Evolutionary conservation across 768 basidiomycete species (phyloP), one percentile per base, ranked within the genome.

Genomic region (Lanmaoa pseudosensibilis): DNA sequence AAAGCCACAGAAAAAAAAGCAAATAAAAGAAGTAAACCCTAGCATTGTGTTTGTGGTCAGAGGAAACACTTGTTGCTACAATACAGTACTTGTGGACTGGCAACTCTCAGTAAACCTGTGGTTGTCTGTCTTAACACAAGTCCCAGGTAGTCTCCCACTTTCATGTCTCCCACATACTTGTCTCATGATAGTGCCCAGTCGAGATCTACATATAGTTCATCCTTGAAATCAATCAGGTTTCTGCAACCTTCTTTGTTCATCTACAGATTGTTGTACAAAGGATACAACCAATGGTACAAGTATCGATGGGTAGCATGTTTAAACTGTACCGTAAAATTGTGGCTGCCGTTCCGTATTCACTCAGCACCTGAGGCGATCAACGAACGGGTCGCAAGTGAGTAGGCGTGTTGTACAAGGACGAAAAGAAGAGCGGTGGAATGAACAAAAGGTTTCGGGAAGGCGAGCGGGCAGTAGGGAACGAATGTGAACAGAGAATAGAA

Each of bases 191-290:
- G 5, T 10, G 5, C 15, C 27, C 16, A 10, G 19, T 47, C 15
- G 3, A 23, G 33, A 21, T n/a, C 23, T 12, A 37, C 36, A 25
- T 25, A 6, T 49, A 12, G n/a, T 33, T 23, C 37, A 41, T 19
- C 8, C 36, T 25, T 16, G 2, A 21, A 16, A 2, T 23, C n/a
- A 21, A 16, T 7, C 2, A 37, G 10, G 25, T 32, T 38, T 56
- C 18, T 21, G 18, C 37, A 52, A 25, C 5, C 46, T 48, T 47
- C 34, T 36, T 60, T 65, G 32, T 58, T 59, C 62, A 64, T 60
- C n/a, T 59, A 64, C 65, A 64, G 25, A 34, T 5, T 69, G 50
- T 44, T 45, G 46, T 67, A 69, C 65, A 67, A 53, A 47, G 45
- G 33, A 49, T 61, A 64, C 65, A 67, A 56, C 40, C 33, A 49